Percentiles rank a stretch among this genome's conserved stretches.
These are phyloP conservation scores for Fusarium xyrophilum DNA, from an alignment of 2,329 filamentous ascomycete genomes.

Conservation along the genomic window DNA sequence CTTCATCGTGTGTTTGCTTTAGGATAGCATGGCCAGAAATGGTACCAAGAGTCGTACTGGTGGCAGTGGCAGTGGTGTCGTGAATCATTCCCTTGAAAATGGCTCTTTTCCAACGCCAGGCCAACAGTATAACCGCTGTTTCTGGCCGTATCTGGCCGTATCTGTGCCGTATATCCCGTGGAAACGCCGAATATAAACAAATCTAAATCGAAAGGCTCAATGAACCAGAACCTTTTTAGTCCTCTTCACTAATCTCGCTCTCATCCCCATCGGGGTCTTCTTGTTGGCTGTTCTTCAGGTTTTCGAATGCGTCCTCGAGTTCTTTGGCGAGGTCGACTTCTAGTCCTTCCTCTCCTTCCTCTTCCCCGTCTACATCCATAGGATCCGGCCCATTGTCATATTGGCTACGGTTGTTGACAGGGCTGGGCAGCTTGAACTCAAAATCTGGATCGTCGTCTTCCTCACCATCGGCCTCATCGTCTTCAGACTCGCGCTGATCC, in stretches of 20 bases:
- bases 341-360: constrained; percentile 41
- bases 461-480: constrained; percentile 56
- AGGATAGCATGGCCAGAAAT: neutral
- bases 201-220: neutral
- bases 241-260: constrained; percentile 72
- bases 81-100: constrained; percentile 12
- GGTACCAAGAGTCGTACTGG: neutral
- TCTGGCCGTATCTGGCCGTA: constrained; percentile 7
- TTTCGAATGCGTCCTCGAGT: constrained; percentile 57
- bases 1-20: neutral
- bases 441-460: constrained; percentile 57
- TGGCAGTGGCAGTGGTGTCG: constrained; percentile 24
- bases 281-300: constrained; percentile 62
- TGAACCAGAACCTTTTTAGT: constrained; percentile 49
- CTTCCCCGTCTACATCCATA: constrained; percentile 44
- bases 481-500: constrained; percentile 54
- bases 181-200: constrained; percentile 17
- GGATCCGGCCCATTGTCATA: constrained; percentile 37
- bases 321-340: constrained; percentile 57
- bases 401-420: constrained; percentile 52
- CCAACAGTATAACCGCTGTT: neutral
- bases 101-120: constrained; percentile 19
- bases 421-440: constrained; percentile 62
- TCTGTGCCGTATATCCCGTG: neutral
- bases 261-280: constrained; percentile 62